Base-by-base conservation (phyloP, 2,329 filamentous ascomycete species). In the Exserohilum rostratum region DNA sequence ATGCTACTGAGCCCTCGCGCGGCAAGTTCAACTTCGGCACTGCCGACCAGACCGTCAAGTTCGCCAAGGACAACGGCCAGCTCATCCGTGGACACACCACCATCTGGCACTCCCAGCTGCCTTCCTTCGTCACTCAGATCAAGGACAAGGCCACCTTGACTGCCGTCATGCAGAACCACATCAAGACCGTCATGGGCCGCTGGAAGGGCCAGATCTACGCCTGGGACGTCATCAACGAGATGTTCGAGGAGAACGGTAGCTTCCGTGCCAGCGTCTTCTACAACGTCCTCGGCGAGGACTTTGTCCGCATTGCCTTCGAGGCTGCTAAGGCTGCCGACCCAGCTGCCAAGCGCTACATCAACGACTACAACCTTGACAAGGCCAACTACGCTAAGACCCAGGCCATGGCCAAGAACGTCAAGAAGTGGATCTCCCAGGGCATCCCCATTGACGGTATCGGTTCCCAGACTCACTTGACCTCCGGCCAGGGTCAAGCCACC, bases 271-370 rank as follows among this genome's bases (percentile, higher is more conserved):
- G 80, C 7, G 86, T 90, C 53, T 91, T 89, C 77, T 88, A 80
- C 65, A 81, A 84, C 13, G 84, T 90, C 1, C 81, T 91, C 2
- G 88, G 88, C 1, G 86, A 91, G 76, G 83, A 85, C 71, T 91
- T 88, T 68, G 85, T 92, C 45, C 78, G 80, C 25, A 89, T 91
- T 67, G 88, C 89, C 6, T 91, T 91, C 76, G 80, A 85, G 58
- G 84, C 88, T 2, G 89, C 89, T 12, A 82, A 83, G 50, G 79
- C 80, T 9, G 88, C 86, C 5, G 89, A 91, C 69, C 87, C 89
- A 2, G 66, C 76, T 54, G 87, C 86, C 5, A 88, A 87, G 77
- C 79, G 91, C 34, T 92, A 90, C 78, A 90, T 91, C 77, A 92
- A 91, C 73, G 88, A 92, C 68, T 82, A 81, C 72, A 82, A 80